phyloP scores from a whole-genome alignment of 2,329 filamentous ascomycete genomes.

The Aschersonia sp. region DNA sequence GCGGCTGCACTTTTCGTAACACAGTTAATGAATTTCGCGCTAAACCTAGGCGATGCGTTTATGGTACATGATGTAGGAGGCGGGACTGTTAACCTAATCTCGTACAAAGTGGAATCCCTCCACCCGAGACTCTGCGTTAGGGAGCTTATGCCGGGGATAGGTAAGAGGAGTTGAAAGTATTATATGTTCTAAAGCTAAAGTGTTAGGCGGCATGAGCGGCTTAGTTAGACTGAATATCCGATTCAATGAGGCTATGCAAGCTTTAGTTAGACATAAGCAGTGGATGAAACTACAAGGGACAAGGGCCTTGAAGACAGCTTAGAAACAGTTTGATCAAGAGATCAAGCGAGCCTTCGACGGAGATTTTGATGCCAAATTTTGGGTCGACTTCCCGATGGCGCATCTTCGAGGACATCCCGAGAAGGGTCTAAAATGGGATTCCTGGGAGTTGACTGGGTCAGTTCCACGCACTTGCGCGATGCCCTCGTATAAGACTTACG shows the following conservation, averaged over 20 bases:
- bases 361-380: constrained; percentile 4
- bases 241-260: constrained; percentile 7
- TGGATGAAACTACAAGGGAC: constrained; percentile 4
- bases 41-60: constrained; percentile 29
- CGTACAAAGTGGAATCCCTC: constrained; percentile 26
- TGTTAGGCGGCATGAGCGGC: constrained; percentile 7
- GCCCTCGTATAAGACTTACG: not conserved
- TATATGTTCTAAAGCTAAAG: constrained; percentile 1
- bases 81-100: constrained; percentile 38
- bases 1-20: constrained; percentile 35
- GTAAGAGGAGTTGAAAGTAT: not conserved
- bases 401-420: constrained; percentile 7
- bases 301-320: constrained; percentile 4
- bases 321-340: constrained; percentile 7
- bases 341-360: constrained; percentile 9
- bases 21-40: constrained; percentile 24
- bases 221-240: constrained; percentile 10
- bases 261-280: constrained; percentile 6
- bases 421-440: constrained; percentile 2
- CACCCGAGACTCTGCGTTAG: constrained; percentile 7
- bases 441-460: constrained; percentile 9
- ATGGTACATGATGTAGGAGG: constrained; percentile 40
- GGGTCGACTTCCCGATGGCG: constrained; percentile 9
- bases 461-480: not conserved
- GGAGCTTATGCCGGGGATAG: constrained; percentile 11